Conservation (phyloP, 345 rosid species). For the Eutrema japonicum region DNA sequence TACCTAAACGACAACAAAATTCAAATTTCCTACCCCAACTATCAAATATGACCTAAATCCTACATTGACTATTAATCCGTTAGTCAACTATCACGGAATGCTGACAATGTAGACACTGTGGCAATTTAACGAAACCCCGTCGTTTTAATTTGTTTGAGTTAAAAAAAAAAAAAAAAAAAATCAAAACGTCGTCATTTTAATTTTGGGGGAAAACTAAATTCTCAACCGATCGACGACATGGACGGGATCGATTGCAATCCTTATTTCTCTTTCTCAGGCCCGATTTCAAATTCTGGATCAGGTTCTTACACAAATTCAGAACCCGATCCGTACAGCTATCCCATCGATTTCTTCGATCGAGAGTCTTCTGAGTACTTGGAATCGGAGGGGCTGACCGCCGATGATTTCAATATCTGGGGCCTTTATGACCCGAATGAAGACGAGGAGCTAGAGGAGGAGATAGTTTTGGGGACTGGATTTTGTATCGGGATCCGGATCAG, state of each 20-base stretch:
- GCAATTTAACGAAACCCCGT: too few relatives aligned
- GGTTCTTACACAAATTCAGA: constrained; percentile 32
- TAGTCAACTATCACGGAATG: too few relatives aligned
- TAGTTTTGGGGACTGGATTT: constrained; percentile 31
- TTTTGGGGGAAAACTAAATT: too few relatives aligned
- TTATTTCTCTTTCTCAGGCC: constrained; percentile 41
- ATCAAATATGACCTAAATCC: too few relatives aligned
- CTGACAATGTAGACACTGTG: too few relatives aligned
- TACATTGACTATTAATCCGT: too few relatives aligned
- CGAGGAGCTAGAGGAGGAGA: constrained; percentile 31
- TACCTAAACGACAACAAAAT: too few relatives aligned
- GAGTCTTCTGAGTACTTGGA: constrained; percentile 36
- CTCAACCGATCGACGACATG: constrained; percentile 5
- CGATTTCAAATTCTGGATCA: constrained; percentile 36
- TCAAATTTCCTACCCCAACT: too few relatives aligned
- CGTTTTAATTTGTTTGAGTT: too few relatives aligned
- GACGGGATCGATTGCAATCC: constrained; percentile 45
- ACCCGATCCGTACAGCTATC: constrained; percentile 24
- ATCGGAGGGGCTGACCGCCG: constrained; percentile 27
- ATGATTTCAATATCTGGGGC: constrained; percentile 43
- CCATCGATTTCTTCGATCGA: constrained; percentile 36
- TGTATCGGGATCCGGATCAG: constrained; percentile 19
- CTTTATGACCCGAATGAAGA: constrained; percentile 38
- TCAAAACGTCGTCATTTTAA: too few relatives aligned
- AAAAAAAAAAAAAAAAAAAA: too few relatives aligned